phyloP scores from a whole-genome alignment of 2,329 filamentous ascomycete genomes.

The Arthrobotrys conoides region DNA sequence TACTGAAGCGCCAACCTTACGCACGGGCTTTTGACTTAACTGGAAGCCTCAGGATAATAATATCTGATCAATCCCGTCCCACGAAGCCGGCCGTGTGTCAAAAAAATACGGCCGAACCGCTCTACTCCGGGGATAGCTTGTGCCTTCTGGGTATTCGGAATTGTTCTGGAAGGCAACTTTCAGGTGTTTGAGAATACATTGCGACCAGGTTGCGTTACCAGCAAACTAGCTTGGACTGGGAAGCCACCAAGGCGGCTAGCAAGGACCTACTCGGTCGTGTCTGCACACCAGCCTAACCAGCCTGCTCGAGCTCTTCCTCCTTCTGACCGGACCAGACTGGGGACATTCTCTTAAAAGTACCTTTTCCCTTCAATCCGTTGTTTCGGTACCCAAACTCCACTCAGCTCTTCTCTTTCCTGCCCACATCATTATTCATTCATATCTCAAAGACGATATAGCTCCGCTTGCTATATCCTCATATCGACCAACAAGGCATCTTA shows the following conservation, averaged over 20 bases:
- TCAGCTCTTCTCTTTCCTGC: constrained; percentile 44
- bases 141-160: constrained; percentile 48
- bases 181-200: constrained; percentile 60
- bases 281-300: constrained; percentile 60
- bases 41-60: constrained; percentile 28
- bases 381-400: constrained; percentile 56
- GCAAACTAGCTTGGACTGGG: constrained; percentile 59
- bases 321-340: constrained; percentile 56
- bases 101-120: constrained; percentile 44
- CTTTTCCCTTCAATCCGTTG: constrained; percentile 55
- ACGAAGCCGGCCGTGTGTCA: constrained; percentile 43
- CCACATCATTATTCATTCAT: constrained; percentile 45
- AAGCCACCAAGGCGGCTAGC: constrained; percentile 61
- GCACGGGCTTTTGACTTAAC: constrained; percentile 30
- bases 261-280: constrained; percentile 58
- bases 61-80: constrained; percentile 41
- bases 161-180: constrained; percentile 61
- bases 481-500: constrained; percentile 26
- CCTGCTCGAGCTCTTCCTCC: constrained; percentile 59
- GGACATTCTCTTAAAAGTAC: constrained; percentile 57
- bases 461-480: constrained; percentile 51
- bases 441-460: constrained; percentile 37
- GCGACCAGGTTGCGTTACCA: constrained; percentile 61
- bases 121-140: constrained; percentile 42
- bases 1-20: constrained; percentile 39